phyloP scores from a whole-genome alignment of 2,329 filamentous ascomycete genomes.

The Penicillium sp. region DNA sequence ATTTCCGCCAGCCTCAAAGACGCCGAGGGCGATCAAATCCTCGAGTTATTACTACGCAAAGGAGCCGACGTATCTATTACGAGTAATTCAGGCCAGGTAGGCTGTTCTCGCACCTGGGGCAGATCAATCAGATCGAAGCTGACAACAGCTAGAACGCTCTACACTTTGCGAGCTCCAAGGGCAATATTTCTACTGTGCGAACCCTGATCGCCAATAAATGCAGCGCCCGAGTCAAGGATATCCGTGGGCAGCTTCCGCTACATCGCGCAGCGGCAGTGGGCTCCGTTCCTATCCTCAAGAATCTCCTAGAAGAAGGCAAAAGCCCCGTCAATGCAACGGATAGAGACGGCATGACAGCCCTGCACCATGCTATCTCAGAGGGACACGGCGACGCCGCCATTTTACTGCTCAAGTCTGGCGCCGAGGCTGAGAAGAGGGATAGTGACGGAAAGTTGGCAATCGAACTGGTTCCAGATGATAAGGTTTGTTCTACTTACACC shows the following conservation, averaged over 20 bases:
- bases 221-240: conserved; percentile 79
- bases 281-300: conserved; percentile 80
- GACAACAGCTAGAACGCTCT: conserved; percentile 69
- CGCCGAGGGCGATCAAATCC: conserved; percentile 49
- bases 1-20: conserved; percentile 54
- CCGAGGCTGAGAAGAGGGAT: conserved; percentile 79
- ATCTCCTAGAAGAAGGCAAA: conserved; percentile 72
- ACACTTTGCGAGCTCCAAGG: conserved; percentile 90
- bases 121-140: not conserved
- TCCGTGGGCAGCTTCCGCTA: conserved; percentile 83
- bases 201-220: conserved; percentile 77
- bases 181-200: conserved; percentile 79
- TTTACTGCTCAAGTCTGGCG: conserved; percentile 79
- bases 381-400: conserved; percentile 80
- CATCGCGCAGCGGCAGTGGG: conserved; percentile 92
- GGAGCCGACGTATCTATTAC: conserved; percentile 52
- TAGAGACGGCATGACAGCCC: conserved; percentile 78
- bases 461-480: conserved; percentile 82
- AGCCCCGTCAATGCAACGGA: conserved; percentile 87
- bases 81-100: conserved; percentile 48
- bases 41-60: conserved; percentile 51
- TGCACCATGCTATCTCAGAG: conserved; percentile 73
- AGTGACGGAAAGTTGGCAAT: conserved; percentile 71
- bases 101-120: not conserved
- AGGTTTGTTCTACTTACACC: conserved; percentile 56